A percentile compares a stretch with the other conserved stretches of the same genome.
Evolutionary conservation across 2,329 filamentous ascomycete species (phyloP).

Genomic region (Exophiala oligosperma): DNA sequence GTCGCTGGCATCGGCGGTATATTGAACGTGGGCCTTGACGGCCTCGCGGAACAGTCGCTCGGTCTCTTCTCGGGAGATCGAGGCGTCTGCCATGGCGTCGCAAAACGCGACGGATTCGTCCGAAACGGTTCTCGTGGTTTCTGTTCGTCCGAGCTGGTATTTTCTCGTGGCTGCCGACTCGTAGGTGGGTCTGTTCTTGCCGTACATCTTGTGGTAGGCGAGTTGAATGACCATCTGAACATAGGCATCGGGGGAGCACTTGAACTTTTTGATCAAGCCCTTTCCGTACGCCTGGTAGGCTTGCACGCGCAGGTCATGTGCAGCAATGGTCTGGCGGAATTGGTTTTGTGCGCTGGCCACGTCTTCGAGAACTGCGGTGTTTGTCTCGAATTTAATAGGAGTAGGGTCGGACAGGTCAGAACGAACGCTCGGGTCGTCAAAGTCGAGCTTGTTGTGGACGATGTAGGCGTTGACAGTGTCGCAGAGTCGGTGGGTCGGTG

Average conservation of each 20-base stretch:
- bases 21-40: conserved; percentile 78
- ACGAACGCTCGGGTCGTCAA: conserved; percentile 74
- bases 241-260: conserved; percentile 94
- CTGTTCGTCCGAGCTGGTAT: conserved; percentile 94
- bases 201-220: conserved; percentile 98
- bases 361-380: conserved; percentile 69
- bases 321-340: conserved; percentile 77
- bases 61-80: conserved; percentile 62
- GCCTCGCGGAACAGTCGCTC: conserved; percentile 79
- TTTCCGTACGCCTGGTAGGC: conserved; percentile 98
- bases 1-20: conserved; percentile 85
- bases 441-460: conserved; percentile 91
- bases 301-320: conserved; percentile 90
- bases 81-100: conserved; percentile 74
- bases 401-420: conserved; percentile 81
- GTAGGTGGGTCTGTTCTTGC: conserved; percentile 95
- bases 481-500: conserved; percentile 91
- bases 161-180: conserved; percentile 92
- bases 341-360: conserved; percentile 76
- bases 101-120: conserved; percentile 92
- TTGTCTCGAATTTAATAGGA: conserved; percentile 75
- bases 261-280: conserved; percentile 98
- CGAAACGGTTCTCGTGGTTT: conserved; percentile 89
- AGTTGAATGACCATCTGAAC: conserved; percentile 99
- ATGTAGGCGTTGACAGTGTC: conserved; percentile 92